These are phyloP conservation scores for Populus hybrid DNA, from an alignment of 441 rosid genomes.

Conservation along the genomic window DNA sequence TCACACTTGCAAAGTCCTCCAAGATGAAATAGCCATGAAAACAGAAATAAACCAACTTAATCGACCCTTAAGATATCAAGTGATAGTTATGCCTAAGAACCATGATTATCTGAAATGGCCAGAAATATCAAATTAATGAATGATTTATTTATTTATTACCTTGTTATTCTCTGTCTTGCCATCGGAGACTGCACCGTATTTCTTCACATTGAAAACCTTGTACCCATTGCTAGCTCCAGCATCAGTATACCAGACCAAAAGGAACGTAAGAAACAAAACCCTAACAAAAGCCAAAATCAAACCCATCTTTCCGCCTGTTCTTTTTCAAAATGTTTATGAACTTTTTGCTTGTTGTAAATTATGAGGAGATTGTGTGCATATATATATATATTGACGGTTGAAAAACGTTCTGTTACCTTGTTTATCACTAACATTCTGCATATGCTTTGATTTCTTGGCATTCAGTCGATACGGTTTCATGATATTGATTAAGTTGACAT, in stretches of 20 bases:
- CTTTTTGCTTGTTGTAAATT: neutral
- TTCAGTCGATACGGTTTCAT: neutral
- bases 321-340: neutral
- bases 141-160: conserved; percentile 19
- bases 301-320: neutral
- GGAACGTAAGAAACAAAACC: conserved; percentile 1
- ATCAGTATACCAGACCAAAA: neutral
- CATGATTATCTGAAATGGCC: neutral
- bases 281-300: neutral
- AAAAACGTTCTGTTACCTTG: neutral
- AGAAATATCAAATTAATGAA: neutral
- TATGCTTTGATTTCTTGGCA: neutral
- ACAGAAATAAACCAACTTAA: no score
- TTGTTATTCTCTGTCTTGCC: conserved; percentile 24
- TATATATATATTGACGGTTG: neutral
- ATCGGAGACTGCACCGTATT: conserved; percentile 35
- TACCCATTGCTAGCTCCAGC: neutral
- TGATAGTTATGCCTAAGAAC: neutral
- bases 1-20: no score
- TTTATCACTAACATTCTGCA: neutral
- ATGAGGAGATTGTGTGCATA: neutral
- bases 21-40: no score
- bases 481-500: neutral
- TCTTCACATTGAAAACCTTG: conserved; percentile 25
- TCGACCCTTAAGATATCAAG: no score